phyloP scores from a whole-genome alignment of 2,329 filamentous ascomycete genomes.

The Microsporum audouinii region DNA sequence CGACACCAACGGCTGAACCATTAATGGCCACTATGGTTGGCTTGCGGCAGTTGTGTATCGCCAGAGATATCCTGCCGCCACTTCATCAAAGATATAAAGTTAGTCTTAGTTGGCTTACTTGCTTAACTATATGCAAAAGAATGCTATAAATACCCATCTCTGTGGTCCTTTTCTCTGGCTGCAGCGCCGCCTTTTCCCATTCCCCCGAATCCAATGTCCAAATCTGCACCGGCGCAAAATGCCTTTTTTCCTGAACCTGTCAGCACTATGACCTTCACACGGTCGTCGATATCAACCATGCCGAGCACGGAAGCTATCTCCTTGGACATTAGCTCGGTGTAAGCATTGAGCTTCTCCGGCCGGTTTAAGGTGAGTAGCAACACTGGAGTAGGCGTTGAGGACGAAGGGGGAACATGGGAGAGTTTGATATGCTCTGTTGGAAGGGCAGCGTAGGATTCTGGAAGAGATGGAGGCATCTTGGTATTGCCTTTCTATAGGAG shows the following conservation, averaged over 20 bases:
- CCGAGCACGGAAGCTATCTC: constrained; percentile 34
- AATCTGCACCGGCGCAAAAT: constrained; percentile 47
- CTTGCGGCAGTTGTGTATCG: constrained; percentile 48
- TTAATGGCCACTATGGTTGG: constrained; percentile 46
- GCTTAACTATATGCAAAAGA: neutral
- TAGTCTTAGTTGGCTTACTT: neutral
- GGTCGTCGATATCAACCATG: constrained; percentile 43
- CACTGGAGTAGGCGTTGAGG: constrained; percentile 39
- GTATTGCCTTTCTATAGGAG: neutral
- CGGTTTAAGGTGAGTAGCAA: constrained; percentile 43
- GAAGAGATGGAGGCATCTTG: constrained; percentile 14
- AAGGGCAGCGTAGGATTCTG: constrained; percentile 27
- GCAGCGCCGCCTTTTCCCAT: constrained; percentile 23
- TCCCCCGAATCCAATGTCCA: constrained; percentile 40
- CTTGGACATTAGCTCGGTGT: constrained; percentile 42
- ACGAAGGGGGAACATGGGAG: constrained; percentile 31
- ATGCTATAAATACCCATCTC: constrained; percentile 38
- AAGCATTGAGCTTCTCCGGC: constrained; percentile 48
- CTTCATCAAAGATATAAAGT: neutral
- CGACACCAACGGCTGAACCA: constrained; percentile 46
- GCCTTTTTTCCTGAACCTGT: constrained; percentile 39
- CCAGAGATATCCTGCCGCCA: constrained; percentile 38
- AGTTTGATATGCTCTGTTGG: constrained; percentile 25
- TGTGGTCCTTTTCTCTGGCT: constrained; percentile 38
- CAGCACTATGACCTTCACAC: constrained; percentile 45